These are phyloP conservation scores for Spinacia oleracea DNA, from an alignment of 179 eudicot species.

Conservation along the genomic window DNA sequence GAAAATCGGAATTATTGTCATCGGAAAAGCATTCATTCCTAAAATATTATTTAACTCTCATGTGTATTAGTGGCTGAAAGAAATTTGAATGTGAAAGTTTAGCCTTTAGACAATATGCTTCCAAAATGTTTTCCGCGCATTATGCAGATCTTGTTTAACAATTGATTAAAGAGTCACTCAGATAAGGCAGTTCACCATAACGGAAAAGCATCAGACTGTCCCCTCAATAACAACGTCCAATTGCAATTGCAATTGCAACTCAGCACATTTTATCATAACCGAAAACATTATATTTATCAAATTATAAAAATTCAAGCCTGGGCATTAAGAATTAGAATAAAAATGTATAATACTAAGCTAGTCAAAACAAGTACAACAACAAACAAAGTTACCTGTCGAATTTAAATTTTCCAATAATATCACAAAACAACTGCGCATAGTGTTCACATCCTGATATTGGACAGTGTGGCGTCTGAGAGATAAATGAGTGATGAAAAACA, in stretches of 20 bases:
- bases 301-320: not conserved
- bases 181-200: not conserved
- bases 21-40: not conserved
- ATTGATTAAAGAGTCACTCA: not conserved
- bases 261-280: not conserved
- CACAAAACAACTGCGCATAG: conserved; percentile 67
- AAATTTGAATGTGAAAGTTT: not conserved
- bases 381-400: conserved; percentile 51
- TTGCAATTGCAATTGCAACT: not conserved
- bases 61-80: not conserved
- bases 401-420: conserved; percentile 61
- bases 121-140: not conserved
- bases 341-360: not conserved
- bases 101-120: not conserved
- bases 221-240: not conserved
- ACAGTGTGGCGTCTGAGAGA: conserved; percentile 41
- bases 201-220: not conserved
- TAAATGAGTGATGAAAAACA: conserved; percentile 60
- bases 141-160: not conserved
- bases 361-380: not conserved
- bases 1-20: not conserved
- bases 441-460: conserved; percentile 44
- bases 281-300: not conserved
- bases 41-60: not conserved
- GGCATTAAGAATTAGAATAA: not conserved